Conservation (phyloP, 2,329 filamentous ascomycete species). For the Lachnellula suecica region DNA sequence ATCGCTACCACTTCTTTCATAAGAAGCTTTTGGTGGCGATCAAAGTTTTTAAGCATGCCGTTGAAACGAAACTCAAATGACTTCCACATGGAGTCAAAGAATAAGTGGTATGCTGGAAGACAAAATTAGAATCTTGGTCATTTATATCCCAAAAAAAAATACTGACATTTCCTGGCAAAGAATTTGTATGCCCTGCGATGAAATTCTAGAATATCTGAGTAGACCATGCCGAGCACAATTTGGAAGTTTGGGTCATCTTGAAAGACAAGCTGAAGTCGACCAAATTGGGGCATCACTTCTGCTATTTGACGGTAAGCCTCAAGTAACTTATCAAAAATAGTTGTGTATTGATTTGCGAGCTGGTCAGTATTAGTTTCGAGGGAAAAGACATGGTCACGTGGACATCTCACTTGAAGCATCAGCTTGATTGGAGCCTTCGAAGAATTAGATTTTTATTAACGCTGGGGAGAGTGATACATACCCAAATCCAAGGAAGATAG, state of each 20-base stretch:
- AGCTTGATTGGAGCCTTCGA: not conserved
- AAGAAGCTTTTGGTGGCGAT: constrained; percentile 8
- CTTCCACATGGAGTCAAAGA: constrained; percentile 17
- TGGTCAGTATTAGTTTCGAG: not conserved
- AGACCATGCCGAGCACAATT: constrained; percentile 41
- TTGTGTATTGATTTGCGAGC: constrained; percentile 11
- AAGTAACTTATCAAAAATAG: constrained; percentile 42
- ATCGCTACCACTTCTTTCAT: constrained; percentile 5
- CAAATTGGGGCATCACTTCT: constrained; percentile 38
- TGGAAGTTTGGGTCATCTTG: constrained; percentile 36
- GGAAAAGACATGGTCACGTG: not conserved
- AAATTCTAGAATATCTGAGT: constrained; percentile 48
- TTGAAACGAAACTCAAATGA: constrained; percentile 10
- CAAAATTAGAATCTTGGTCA: no score
- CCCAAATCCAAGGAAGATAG: constrained; percentile 47
- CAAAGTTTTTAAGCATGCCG: constrained; percentile 9
- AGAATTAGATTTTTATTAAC: no score
- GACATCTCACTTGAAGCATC: not conserved
- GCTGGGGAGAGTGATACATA: not conserved
- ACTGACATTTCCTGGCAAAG: constrained; percentile 28
- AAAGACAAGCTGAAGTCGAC: constrained; percentile 34
- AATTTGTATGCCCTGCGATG: constrained; percentile 47
- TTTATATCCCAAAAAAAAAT: no score
- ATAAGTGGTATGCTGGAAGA: constrained; percentile 9
- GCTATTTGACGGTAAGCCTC: constrained; percentile 40